Base-by-base conservation (phyloP, 2,329 filamentous ascomycete species). In the Triangularia verruculosa region DNA sequence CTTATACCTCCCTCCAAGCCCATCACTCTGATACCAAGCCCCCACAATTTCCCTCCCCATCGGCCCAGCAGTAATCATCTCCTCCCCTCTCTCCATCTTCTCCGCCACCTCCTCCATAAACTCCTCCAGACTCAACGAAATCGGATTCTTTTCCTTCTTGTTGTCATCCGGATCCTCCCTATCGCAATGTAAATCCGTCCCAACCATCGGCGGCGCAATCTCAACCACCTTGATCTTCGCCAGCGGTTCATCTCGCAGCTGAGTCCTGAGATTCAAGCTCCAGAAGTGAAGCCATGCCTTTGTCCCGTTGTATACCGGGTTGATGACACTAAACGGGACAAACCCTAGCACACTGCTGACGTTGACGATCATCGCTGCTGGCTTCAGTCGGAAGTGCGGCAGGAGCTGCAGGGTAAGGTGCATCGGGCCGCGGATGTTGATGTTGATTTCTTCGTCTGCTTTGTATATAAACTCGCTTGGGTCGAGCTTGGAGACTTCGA, bases 211-310 rank as follows among this genome's bases (percentile, higher is more conserved):
- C 55, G 83, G 84, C 53, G 78, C 83, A 67, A 86, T 82, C 72
- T 87, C 83, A 0, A 87, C 75, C 0, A 86, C 80, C 11, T 74
- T 76, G 30, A 86, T 73, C 1, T 75, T 76, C 0, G 76, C 77
- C 4, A 72, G 73, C 0, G 65, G 73, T 12, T 74, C 51, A 8
- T 28, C 71, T 53, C 73, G 69, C 0, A 86, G 72, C 69, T 86
- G 83, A 1, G 79, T 78, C 4, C 83, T 76, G 24, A 87, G 68
- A 53, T 82, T 83, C 78, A 86, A 80, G 25, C 74, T 80, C 78
- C 80, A 86, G 71, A 81, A 86, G 68, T 86, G 83, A 43, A 85
- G 39, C 80, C 79, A 87, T 0, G 83, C 81, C 68, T 87, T 88
- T 1, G 82, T 86, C 2, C 80, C 84, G 69, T 85, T 85, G 72